These are phyloP conservation scores for Phytophthora uliginosa DNA, from an alignment of 352 stramenopile genomes.

Conservation along the genomic window DNA sequence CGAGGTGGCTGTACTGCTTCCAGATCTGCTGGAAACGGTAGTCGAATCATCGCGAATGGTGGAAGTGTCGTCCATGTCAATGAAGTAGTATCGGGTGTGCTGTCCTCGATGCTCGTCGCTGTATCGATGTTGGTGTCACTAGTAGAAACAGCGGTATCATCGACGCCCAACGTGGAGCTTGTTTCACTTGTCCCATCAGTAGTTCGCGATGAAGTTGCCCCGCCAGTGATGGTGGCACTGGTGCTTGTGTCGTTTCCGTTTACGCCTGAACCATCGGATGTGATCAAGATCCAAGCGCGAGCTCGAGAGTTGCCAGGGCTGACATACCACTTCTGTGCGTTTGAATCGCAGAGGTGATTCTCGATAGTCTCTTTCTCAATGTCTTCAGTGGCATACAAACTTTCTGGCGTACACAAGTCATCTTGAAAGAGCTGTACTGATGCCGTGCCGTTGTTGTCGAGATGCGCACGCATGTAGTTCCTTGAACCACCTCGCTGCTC, in stretches of 20 bases:
- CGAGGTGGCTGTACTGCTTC: neutral
- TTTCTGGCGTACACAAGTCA: neutral
- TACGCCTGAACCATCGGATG: neutral
- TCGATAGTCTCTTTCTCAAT: neutral
- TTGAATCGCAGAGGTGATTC: neutral
- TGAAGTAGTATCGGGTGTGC: neutral
- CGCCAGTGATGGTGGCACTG: neutral
- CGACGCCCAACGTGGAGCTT: neutral
- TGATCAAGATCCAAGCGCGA: neutral
- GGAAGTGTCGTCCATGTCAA: neutral
- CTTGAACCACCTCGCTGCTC: neutral
- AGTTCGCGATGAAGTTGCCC: neutral
- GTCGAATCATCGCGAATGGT: neutral
- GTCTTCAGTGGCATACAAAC: neutral
- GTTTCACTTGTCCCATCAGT: neutral
- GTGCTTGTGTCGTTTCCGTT: slow-evolving; percentile 1
- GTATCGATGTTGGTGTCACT: neutral
- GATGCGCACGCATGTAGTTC: neutral
- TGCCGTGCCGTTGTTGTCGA: neutral
- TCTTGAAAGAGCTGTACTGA: slow-evolving; percentile 1
- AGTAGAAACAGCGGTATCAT: neutral
- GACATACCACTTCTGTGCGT: neutral
- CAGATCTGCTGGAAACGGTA: neutral
- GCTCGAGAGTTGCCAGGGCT: neutral
- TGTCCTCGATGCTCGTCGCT: neutral